phyloP scores from a whole-genome alignment of 108 stramenopile genomes.

The Pseudonitzschia delicatissima region DNA sequence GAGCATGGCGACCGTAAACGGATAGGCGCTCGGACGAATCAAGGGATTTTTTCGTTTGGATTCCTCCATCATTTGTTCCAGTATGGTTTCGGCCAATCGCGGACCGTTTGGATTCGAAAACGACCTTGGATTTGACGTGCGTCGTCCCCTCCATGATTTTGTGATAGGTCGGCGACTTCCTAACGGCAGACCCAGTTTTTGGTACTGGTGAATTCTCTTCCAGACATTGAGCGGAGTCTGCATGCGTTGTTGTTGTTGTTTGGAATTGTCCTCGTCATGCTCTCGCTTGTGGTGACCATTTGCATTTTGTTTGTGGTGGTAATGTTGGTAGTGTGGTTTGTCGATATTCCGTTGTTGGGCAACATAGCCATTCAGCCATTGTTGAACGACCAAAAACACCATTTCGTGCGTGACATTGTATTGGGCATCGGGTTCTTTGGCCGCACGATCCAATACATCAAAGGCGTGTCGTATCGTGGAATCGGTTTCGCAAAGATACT shows the following conservation, averaged over 20 bases:
- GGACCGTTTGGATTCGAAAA: constrained; percentile 14
- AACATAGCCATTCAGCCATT: constrained; percentile 29
- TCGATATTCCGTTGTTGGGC: constrained; percentile 11
- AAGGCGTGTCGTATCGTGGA: constrained; percentile 21
- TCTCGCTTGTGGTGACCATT: background rate
- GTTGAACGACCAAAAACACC: constrained; percentile 13
- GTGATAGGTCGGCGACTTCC: constrained; percentile 28
- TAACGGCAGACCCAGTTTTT: constrained; percentile 16
- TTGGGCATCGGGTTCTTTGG: constrained; percentile 16
- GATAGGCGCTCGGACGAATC: constrained; percentile 19
- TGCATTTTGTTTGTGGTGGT: background rate
- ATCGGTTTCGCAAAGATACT: constrained; percentile 6
- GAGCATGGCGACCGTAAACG: constrained; percentile 23
- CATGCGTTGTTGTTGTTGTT: background rate
- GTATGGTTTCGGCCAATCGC: constrained; percentile 31
- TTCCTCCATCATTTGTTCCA: constrained; percentile 25
- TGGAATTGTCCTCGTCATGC: background rate
- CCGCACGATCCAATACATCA: constrained; percentile 24
- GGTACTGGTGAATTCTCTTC: constrained; percentile 27
- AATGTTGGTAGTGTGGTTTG: background rate
- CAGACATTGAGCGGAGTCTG: constrained; percentile 22
- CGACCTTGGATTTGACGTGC: constrained; percentile 18
- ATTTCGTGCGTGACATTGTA: constrained; percentile 10
- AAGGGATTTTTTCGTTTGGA: constrained; percentile 21
- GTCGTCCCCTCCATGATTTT: constrained; percentile 29